These are phyloP conservation scores for Solanum chiquidenum DNA, from an alignment of 257 asterid species.

Conservation along the genomic window DNA sequence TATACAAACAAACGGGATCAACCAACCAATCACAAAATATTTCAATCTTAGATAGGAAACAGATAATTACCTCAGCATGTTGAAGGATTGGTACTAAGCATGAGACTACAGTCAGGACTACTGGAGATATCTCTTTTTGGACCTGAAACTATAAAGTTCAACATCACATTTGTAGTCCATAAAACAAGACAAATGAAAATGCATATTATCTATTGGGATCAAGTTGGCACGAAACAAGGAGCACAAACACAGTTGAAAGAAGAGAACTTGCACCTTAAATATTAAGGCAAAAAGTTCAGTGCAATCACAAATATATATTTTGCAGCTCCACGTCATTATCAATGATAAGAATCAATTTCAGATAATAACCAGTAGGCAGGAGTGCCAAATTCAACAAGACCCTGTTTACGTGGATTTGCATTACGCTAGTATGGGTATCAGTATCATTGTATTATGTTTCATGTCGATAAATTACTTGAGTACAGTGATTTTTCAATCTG, in stretches of 20 bases:
- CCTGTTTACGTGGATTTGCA: not conserved
- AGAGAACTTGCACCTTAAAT: not conserved
- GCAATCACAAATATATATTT: not conserved
- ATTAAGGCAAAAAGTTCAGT: not conserved
- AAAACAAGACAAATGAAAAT: not conserved
- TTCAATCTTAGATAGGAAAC: not conserved
- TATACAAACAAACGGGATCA: not conserved
- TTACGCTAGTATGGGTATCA: not conserved
- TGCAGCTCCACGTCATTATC: not conserved
- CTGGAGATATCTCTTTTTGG: constrained; percentile 75
- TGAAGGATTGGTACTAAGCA: constrained; percentile 82
- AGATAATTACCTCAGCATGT: constrained; percentile 67
- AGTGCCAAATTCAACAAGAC: not conserved
- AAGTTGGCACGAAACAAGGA: not conserved
- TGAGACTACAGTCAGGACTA: constrained; percentile 64
- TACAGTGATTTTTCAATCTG: not conserved
- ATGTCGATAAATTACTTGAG: not conserved
- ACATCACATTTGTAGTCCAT: not conserved
- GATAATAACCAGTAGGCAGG: not conserved
- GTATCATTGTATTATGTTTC: not conserved
- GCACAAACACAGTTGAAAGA: not conserved
- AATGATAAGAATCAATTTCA: not conserved
- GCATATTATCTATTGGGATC: not conserved
- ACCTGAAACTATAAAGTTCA: constrained; percentile 36
- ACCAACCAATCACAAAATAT: not conserved